Evolutionary conservation across 2,329 filamentous ascomycete species (phyloP).

Genomic region (Pseudogymnoascus sp.): DNA sequence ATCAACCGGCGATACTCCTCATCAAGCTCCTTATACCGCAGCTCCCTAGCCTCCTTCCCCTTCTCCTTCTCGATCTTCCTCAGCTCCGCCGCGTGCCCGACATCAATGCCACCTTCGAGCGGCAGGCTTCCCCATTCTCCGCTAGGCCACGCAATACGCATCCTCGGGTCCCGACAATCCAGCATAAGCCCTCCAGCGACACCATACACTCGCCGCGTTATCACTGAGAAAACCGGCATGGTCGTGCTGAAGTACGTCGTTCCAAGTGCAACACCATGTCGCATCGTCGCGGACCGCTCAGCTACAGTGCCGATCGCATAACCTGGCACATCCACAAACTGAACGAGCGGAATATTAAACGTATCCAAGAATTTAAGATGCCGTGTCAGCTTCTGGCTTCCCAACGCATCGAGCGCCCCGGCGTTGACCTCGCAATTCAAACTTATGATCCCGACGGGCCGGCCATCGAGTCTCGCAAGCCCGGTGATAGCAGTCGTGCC

Average conservation of each 20-base stretch:
- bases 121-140: constrained; percentile 56
- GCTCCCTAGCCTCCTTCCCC: constrained; percentile 35
- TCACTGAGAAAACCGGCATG: constrained; percentile 54
- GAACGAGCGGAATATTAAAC: constrained; percentile 56
- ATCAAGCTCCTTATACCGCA: constrained; percentile 45
- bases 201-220: constrained; percentile 52
- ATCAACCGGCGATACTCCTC: constrained; percentile 53
- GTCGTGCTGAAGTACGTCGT: constrained; percentile 56
- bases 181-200: constrained; percentile 59
- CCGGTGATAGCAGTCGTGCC: constrained; percentile 54
- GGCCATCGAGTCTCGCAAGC: constrained; percentile 48
- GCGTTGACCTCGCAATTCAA: constrained; percentile 54
- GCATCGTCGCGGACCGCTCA: constrained; percentile 56
- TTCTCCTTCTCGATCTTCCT: constrained; percentile 45
- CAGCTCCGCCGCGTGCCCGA: constrained; percentile 52
- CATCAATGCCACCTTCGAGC: constrained; percentile 56
- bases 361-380: constrained; percentile 57
- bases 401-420: constrained; percentile 52
- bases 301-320: constrained; percentile 58
- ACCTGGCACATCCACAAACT: constrained; percentile 55
- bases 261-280: constrained; percentile 53
- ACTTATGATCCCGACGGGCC: constrained; percentile 50
- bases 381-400: constrained; percentile 52
- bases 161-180: constrained; percentile 51
- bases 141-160: constrained; percentile 55